Conservation (phyloP, 2,329 filamentous ascomycete species). For the Trichophyton rubrum region DNA sequence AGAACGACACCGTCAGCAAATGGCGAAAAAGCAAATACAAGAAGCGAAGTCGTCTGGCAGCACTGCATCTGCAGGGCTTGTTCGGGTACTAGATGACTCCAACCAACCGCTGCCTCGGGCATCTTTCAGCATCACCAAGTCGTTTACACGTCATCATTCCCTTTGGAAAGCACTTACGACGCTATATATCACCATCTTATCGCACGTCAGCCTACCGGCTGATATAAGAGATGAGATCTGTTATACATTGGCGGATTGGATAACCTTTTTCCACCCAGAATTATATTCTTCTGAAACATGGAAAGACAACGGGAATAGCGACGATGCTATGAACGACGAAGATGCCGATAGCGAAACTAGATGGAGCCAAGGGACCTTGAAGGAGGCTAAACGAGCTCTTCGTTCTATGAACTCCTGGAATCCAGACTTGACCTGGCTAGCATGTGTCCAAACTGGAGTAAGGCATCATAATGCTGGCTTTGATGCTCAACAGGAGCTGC, state of each 20-base stretch:
- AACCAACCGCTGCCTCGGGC: slow-evolving; percentile 12
- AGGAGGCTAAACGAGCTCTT: slow-evolving; percentile 22
- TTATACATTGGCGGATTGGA: slow-evolving; percentile 26
- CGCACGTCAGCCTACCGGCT: slow-evolving; percentile 28
- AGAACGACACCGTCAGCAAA: slow-evolving; percentile 21
- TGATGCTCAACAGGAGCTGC: no score
- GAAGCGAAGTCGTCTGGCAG: not conserved
- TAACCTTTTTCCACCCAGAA: slow-evolving; percentile 24
- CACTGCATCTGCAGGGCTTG: not conserved
- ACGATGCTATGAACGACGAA: not conserved
- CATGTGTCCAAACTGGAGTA: slow-evolving; percentile 20
- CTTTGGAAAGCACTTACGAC: slow-evolving; percentile 28
- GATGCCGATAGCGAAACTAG: slow-evolving; percentile 21
- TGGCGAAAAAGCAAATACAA: not conserved
- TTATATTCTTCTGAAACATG: slow-evolving; percentile 21
- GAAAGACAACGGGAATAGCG: not conserved
- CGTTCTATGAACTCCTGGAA: slow-evolving; percentile 32
- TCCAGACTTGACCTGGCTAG: slow-evolving; percentile 30
- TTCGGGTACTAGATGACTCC: slow-evolving; percentile 11
- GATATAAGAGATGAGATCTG: slow-evolving; percentile 32
- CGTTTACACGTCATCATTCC: slow-evolving; percentile 29
- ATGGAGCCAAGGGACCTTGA: slow-evolving; percentile 10
- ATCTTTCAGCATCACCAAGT: slow-evolving; percentile 16
- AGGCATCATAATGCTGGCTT: not conserved
- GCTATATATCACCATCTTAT: slow-evolving; percentile 30